A percentile compares a stretch with the other conserved stretches of the same genome.
phyloP scores from a whole-genome alignment of 2,329 filamentous ascomycete genomes.

The Arthroderma sp. region DNA sequence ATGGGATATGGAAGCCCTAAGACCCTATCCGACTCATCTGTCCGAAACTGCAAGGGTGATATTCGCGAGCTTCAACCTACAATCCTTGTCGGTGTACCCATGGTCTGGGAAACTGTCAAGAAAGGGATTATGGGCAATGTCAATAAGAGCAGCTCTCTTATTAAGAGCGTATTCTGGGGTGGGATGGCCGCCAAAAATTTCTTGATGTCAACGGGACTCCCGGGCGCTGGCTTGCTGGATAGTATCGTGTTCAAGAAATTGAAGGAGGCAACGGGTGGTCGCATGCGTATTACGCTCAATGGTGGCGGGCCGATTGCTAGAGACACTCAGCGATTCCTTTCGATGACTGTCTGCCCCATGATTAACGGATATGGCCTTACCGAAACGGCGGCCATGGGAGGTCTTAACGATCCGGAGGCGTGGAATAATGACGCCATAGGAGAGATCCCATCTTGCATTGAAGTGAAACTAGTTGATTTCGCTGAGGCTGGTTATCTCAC shows the following conservation, averaged over 20 bases:
- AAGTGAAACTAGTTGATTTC: slow-evolving; percentile 72
- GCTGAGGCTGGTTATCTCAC: slow-evolving; percentile 88
- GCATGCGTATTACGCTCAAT: slow-evolving; percentile 81
- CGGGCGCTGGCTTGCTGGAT: slow-evolving; percentile 56
- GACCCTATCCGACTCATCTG: slow-evolving; percentile 72
- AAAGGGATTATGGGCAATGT: slow-evolving; percentile 82
- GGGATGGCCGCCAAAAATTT: slow-evolving; percentile 49
- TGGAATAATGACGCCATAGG: slow-evolving; percentile 58
- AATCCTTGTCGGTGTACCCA: slow-evolving; percentile 84
- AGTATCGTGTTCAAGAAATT: slow-evolving; percentile 82
- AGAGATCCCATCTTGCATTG: slow-evolving; percentile 51
- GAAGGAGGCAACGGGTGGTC: slow-evolving; percentile 76
- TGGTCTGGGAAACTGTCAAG: slow-evolving; percentile 93
- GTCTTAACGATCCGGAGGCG: slow-evolving; percentile 51
- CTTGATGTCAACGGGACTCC: slow-evolving; percentile 40
- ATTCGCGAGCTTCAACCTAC: slow-evolving; percentile 86
- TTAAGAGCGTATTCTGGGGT: slow-evolving; percentile 66
- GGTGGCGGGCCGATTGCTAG: slow-evolving; percentile 82
- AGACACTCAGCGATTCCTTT: slow-evolving; percentile 81
- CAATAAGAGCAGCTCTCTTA: slow-evolving; percentile 54
- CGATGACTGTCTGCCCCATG: slow-evolving; percentile 87
- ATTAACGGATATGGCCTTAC: slow-evolving; percentile 87
- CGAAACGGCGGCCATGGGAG: slow-evolving; percentile 62
- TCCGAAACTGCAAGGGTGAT: slow-evolving; percentile 83
- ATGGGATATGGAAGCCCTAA: slow-evolving; percentile 81